Base-by-base conservation (phyloP, 2,329 filamentous ascomycete genomes). In the Fusarium tuaranense region DNA sequence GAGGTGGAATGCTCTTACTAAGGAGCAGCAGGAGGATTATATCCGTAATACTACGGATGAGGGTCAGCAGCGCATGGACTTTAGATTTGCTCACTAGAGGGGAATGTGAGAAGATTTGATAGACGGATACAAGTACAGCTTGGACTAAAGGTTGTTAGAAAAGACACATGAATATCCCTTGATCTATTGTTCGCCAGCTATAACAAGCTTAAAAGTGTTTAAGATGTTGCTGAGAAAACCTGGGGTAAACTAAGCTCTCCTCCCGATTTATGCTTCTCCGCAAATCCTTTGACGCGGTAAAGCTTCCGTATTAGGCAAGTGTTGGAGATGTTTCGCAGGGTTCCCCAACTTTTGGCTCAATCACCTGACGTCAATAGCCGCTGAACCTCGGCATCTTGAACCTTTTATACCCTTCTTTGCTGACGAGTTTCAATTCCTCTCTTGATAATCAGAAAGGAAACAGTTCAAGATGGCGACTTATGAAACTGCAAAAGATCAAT, bases 11-110 rank as follows among this genome's bases (percentile, higher is more conserved):
- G 80, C 82, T 0, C 73, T 88, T 79, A 84, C 82, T 0, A 80
- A 82, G 38, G 82, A 86, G 75, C 83, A 90, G 78, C 84, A 86
- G 78, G 82, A 84, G 32, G 78, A 85, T 2, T 90, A 90, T 68
- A 68, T 87, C 4, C 75, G 84, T 38, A 87, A 85, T 32, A 88
- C 87, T 0, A 86, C 80, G 5, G 88, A 90, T 68, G 83, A 89
- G 76, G 88, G 88, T 0, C 85, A 85, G 68, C 87, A 89, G 80
- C 85, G 89, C 76, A 78, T 89, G 64, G 88, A 90, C 73, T 90
- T 90, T 76, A 78, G 86, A 20, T 90, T 90, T 70, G 85, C 80
- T 13, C 86, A 87, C 72, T 88, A 82, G 34, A 25, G 1, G 4
- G 18, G 27, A 48, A 20, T 25, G 22, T 25, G 20, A 4, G 14